These are phyloP conservation scores for Candida neerlandica DNA, from an alignment of 1,139 yeast genomes.

Conservation along the genomic window DNA sequence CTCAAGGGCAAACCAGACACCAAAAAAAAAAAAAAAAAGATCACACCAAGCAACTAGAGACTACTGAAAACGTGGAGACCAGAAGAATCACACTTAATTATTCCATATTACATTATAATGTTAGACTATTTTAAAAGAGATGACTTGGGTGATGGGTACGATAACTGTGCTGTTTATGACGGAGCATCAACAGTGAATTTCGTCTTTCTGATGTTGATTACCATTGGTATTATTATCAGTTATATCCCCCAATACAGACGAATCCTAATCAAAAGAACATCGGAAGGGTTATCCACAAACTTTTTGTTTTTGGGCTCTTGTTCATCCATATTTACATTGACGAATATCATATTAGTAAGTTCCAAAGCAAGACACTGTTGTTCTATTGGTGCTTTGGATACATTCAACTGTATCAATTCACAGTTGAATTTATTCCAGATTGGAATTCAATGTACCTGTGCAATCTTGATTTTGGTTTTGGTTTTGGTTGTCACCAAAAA, in stretches of 20 bases:
- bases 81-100: neutral
- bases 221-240: slow-evolving; percentile 71
- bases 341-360: slow-evolving; percentile 68
- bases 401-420: slow-evolving; percentile 69
- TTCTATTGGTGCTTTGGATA: slow-evolving; percentile 34
- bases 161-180: slow-evolving; percentile 42
- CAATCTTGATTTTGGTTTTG: slow-evolving; percentile 58
- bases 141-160: slow-evolving; percentile 14
- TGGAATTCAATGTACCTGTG: slow-evolving; percentile 66
- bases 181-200: slow-evolving; percentile 52
- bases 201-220: slow-evolving; percentile 51
- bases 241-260: slow-evolving; percentile 77
- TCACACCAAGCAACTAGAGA: neutral
- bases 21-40: neutral
- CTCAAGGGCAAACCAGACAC: neutral
- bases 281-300: slow-evolving; percentile 80
- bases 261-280: slow-evolving; percentile 58
- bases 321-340: slow-evolving; percentile 69
- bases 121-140: neutral
- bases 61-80: neutral
- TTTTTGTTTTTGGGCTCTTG: slow-evolving; percentile 73
- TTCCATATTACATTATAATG: neutral
- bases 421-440: slow-evolving; percentile 73
- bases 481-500: slow-evolving; percentile 51
- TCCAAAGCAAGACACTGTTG: slow-evolving; percentile 59